phyloP scores from a whole-genome alignment of 2,329 filamentous ascomycete genomes.

The Fusarium pilosicola region DNA sequence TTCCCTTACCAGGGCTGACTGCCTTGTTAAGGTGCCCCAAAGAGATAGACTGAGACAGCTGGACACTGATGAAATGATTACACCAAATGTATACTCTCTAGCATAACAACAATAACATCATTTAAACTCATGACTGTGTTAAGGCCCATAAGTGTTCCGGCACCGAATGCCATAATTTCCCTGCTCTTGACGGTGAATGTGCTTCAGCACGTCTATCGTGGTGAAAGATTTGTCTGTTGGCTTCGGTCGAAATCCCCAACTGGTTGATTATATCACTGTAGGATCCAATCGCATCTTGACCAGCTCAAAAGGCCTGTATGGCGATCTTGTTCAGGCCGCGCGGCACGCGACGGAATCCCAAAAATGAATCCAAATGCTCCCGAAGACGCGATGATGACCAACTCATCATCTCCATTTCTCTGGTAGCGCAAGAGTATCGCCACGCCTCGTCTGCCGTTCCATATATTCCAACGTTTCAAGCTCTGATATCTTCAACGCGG shows the following conservation, averaged over 20 bases:
- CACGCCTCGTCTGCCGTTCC: constrained; percentile 44
- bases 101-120: not conserved
- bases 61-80: not conserved
- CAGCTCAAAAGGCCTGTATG: not conserved
- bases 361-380: constrained; percentile 39
- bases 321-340: not conserved
- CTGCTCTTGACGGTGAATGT: not conserved
- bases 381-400: constrained; percentile 37
- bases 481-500: constrained; percentile 44
- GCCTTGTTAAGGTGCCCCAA: not conserved
- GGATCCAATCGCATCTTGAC: not conserved
- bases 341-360: not conserved
- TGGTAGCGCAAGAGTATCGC: constrained; percentile 43
- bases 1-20: not conserved
- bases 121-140: not conserved
- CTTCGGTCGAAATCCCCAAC: not conserved
- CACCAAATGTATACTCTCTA: not conserved
- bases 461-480: constrained; percentile 47
- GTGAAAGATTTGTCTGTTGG: not conserved
- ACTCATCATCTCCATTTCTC: constrained; percentile 22
- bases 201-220: not conserved
- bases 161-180: not conserved
- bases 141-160: not conserved
- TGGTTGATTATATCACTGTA: not conserved
- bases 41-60: not conserved